A percentile compares a stretch with the other conserved stretches of the same genome.
phyloP scores from a whole-genome alignment of 805 yeast species.

The Ogataea naganishii region DNA sequence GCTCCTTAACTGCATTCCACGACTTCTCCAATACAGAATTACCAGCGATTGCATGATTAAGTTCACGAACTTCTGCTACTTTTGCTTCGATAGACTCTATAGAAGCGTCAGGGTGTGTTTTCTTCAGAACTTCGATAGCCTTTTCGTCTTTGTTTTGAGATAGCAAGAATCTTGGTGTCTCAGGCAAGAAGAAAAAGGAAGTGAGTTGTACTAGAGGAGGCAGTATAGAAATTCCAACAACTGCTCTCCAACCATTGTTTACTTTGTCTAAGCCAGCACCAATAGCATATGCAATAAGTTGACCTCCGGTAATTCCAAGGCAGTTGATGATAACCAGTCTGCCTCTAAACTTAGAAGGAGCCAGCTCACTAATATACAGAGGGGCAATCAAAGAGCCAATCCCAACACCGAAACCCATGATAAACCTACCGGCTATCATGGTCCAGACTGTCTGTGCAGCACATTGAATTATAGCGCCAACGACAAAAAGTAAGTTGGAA shows the following conservation, averaged over 20 bases:
- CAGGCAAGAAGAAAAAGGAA: constrained; percentile 82
- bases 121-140: constrained; percentile 60
- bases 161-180: constrained; percentile 87
- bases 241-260: constrained; percentile 83
- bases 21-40: constrained; percentile 37
- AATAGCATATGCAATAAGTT: constrained; percentile 85
- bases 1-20: constrained; percentile 51
- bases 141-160: constrained; percentile 54
- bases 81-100: constrained; percentile 58
- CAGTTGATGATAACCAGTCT: constrained; percentile 84
- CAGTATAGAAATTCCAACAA: constrained; percentile 83
- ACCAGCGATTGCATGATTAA: constrained; percentile 40
- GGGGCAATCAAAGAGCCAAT: constrained; percentile 94
- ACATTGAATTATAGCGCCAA: constrained; percentile 82
- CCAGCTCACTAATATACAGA: constrained; percentile 81
- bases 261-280: constrained; percentile 79
- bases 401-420: constrained; percentile 97
- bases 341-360: constrained; percentile 91
- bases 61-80: constrained; percentile 51
- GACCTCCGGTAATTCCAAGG: constrained; percentile 90
- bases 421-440: constrained; percentile 85
- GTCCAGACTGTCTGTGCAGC: constrained; percentile 78
- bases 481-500: constrained; percentile 71
- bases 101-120: constrained; percentile 55
- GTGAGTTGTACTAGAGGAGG: constrained; percentile 76